Conservation (phyloP, 352 stramenopile species). For the Phytopythium helicoides region DNA sequence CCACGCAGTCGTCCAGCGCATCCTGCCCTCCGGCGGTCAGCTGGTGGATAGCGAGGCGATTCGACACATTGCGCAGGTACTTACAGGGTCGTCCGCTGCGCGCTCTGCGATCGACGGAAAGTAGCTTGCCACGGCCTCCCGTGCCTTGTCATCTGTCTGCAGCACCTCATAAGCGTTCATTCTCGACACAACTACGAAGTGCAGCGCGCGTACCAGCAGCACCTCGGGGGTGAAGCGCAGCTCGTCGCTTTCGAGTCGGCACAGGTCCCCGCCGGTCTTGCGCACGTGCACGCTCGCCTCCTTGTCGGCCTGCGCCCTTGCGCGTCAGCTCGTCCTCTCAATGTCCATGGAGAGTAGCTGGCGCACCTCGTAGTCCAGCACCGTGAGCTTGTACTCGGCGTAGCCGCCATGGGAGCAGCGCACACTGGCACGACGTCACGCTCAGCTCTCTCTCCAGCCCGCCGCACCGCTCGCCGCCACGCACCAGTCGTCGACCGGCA, state of each 20-base stretch:
- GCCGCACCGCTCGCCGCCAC: not conserved
- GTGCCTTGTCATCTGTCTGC: conserved; percentile 57
- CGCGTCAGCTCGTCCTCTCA: not conserved
- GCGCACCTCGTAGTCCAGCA: conserved; percentile 52
- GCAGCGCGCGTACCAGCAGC: conserved; percentile 21
- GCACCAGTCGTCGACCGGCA: conserved; percentile 63
- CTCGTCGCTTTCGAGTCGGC: conserved; percentile 43
- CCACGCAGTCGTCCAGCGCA: conserved; percentile 38
- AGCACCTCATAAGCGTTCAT: not conserved
- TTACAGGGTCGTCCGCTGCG: conserved; percentile 34
- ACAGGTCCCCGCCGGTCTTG: conserved; percentile 65
- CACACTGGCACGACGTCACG: conserved; percentile 18
- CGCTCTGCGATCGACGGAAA: conserved; percentile 59
- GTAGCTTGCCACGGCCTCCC: conserved; percentile 52
- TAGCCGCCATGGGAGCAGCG: conserved; percentile 66
- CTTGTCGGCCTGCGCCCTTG: conserved; percentile 10
- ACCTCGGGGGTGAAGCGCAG: conserved; percentile 37
- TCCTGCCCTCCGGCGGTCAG: conserved; percentile 8
- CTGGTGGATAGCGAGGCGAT: not conserved
- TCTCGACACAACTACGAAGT: not conserved
- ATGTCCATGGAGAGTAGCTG: not conserved
- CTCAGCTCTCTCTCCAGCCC: not conserved
- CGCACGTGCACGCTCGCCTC: conserved; percentile 41
- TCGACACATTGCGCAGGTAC: conserved; percentile 1
- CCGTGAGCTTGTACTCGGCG: conserved; percentile 54